Evolutionary conservation across 345 rosid species (phyloP).

Genomic region (Theobroma cacao): DNA sequence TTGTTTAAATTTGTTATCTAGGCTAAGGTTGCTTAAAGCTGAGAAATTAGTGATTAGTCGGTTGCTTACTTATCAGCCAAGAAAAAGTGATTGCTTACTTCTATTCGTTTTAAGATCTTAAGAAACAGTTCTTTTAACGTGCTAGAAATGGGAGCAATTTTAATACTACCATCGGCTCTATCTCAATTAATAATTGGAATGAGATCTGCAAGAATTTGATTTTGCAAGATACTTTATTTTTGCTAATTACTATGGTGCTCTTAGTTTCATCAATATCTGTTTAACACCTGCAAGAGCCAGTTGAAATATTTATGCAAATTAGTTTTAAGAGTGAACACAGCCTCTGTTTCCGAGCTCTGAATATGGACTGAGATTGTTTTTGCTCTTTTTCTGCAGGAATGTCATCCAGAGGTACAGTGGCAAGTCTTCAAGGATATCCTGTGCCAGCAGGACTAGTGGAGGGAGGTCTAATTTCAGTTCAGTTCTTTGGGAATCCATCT

Average conservation of each 20-base stretch:
- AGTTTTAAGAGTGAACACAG: neutral
- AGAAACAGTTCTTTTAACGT: neutral
- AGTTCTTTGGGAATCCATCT: conserved; percentile 45
- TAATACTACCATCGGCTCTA: neutral
- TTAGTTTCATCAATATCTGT: neutral
- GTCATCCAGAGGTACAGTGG: conserved; percentile 40
- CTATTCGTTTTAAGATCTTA: neutral
- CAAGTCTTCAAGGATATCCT: conserved; percentile 43
- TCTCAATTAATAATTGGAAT: neutral
- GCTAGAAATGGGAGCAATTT: neutral
- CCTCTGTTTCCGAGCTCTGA: neutral
- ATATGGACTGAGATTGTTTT: neutral
- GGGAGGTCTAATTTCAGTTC: conserved; percentile 50
- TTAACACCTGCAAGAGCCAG: neutral
- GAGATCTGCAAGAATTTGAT: neutral
- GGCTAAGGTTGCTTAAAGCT: neutral
- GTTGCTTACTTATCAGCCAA: too few relatives aligned
- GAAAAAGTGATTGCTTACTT: too few relatives aligned
- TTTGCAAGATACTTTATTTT: neutral
- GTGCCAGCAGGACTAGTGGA: conserved; percentile 40
- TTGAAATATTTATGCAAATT: neutral
- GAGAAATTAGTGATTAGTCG: neutral
- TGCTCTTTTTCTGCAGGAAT: conserved; percentile 47
- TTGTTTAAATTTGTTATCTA: neutral
- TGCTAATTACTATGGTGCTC: neutral